Conservation (phyloP, 441 rosid genomes). For the Hura crepitans region DNA sequence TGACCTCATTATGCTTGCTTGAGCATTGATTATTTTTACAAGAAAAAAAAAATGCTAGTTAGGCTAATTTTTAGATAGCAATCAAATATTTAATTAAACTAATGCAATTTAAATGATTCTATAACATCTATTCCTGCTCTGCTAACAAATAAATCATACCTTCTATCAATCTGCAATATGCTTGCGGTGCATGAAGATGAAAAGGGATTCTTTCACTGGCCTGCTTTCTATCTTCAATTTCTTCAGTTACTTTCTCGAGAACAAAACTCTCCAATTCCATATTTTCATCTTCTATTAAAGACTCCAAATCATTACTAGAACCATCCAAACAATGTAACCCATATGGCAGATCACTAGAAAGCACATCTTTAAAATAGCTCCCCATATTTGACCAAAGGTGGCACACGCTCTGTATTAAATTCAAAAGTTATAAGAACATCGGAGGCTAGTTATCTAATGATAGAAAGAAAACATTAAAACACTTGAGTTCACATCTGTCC, state of each 20-base stretch:
- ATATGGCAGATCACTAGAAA: slow-evolving; percentile 46
- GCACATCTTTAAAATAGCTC: slow-evolving; percentile 61
- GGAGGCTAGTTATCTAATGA: not conserved
- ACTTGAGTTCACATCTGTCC: not conserved
- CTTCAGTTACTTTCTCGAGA: slow-evolving; percentile 61
- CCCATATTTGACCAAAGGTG: slow-evolving; percentile 77
- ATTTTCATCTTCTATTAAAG: slow-evolving; percentile 60
- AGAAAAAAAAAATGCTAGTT: not conserved
- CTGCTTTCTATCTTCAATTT: slow-evolving; percentile 60
- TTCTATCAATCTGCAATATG: slow-evolving; percentile 60
- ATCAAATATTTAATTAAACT: not conserved
- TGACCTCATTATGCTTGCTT: not conserved
- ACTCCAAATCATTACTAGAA: slow-evolving; percentile 49
- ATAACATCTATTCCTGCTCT: slow-evolving; percentile 1
- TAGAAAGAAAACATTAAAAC: not conserved
- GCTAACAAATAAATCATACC: slow-evolving; percentile 41
- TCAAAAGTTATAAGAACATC: slow-evolving; percentile 17
- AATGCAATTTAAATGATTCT: not conserved
- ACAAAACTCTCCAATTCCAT: slow-evolving; percentile 85
- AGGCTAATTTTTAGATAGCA: not conserved
- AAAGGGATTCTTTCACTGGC: slow-evolving; percentile 61
- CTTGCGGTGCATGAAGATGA: slow-evolving; percentile 71
- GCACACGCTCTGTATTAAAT: slow-evolving; percentile 66
- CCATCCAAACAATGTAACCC: slow-evolving; percentile 46
- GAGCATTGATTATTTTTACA: not conserved